A percentile compares a stretch with the other conserved stretches of the same genome.
phyloP scores from a whole-genome alignment of 1,139 yeast genomes.

The Ogataea hybrid region DNA sequence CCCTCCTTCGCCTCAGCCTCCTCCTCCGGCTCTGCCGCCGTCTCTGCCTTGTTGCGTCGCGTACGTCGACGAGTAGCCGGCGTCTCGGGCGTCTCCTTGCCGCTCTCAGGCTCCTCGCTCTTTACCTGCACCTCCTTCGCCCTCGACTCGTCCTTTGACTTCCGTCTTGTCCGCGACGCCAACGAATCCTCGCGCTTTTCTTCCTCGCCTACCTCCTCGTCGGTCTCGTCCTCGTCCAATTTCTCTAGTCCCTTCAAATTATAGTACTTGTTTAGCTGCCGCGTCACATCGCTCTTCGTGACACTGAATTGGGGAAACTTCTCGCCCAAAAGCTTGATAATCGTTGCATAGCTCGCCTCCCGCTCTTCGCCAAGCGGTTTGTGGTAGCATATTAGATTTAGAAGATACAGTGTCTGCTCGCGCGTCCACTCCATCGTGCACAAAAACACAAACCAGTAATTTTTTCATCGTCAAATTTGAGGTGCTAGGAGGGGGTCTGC shows the following conservation, averaged over 20 bases:
- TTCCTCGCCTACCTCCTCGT: slow-evolving; percentile 1
- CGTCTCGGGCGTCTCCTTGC: slow-evolving; percentile 4
- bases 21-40: slow-evolving; percentile 2
- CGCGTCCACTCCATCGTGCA: slow-evolving; percentile 17
- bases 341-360: slow-evolving; percentile 12
- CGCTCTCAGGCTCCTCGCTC: slow-evolving; percentile 7
- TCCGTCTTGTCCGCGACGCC: slow-evolving; percentile 16
- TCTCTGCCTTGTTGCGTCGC: slow-evolving; percentile 5
- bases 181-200: slow-evolving; percentile 6
- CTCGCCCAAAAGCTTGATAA: slow-evolving; percentile 35
- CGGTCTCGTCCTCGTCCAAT: slow-evolving; percentile 19
- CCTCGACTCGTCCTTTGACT: slow-evolving; percentile 6
- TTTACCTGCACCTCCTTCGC: not conserved
- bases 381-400: slow-evolving; percentile 26
- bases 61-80: slow-evolving; percentile 8
- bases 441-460: not conserved
- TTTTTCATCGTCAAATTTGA: not conserved
- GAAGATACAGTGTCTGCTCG: slow-evolving; percentile 20
- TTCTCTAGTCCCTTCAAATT: slow-evolving; percentile 28
- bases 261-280: slow-evolving; percentile 26
- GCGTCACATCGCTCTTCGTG: slow-evolving; percentile 18
- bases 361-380: slow-evolving; percentile 27
- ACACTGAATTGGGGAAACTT: slow-evolving; percentile 20
- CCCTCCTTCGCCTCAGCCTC: slow-evolving; percentile 5
- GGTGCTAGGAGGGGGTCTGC: not conserved